These are phyloP conservation scores for Aspergillus piperis DNA, from an alignment of 2,329 filamentous ascomycete species.

Conservation along the genomic window DNA sequence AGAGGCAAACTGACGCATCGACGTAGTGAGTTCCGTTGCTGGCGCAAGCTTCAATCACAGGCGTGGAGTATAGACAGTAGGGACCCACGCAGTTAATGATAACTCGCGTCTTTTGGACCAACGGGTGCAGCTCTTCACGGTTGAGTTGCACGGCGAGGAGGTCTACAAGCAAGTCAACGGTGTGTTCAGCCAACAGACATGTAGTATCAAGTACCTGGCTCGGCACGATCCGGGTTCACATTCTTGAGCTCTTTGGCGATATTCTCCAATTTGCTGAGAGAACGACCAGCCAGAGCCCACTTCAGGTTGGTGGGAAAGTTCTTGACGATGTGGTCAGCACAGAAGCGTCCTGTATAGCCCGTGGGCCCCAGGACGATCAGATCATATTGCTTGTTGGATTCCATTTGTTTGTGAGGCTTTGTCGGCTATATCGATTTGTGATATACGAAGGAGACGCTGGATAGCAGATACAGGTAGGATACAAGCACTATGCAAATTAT, in stretches of 20 bases:
- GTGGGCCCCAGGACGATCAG: conserved; percentile 67
- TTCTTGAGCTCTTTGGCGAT: conserved; percentile 67
- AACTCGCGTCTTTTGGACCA: conserved; percentile 59
- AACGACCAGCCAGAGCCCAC: conserved; percentile 87
- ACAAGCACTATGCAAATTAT: not conserved
- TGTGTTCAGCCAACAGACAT: not conserved
- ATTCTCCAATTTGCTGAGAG: conserved; percentile 69
- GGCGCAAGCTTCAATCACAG: conserved; percentile 65
- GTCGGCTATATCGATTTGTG: not conserved
- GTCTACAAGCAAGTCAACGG: conserved; percentile 31
- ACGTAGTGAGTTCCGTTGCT: conserved; percentile 67
- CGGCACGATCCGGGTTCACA: conserved; percentile 67
- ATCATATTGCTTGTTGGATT: conserved; percentile 58
- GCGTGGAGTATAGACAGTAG: conserved; percentile 65
- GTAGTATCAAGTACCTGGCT: conserved; percentile 59
- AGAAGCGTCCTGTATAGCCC: conserved; percentile 81
- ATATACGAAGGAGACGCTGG: not conserved
- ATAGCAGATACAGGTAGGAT: not conserved
- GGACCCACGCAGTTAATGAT: conserved; percentile 65
- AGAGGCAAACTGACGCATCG: conserved; percentile 51
- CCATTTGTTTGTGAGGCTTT: conserved; percentile 34
- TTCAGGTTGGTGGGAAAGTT: conserved; percentile 73
- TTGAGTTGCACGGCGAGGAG: conserved; percentile 52
- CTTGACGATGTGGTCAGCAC: conserved; percentile 72
- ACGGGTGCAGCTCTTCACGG: conserved; percentile 50